phyloP scores from a whole-genome alignment of 2,329 filamentous ascomycete genomes.

The Stachybotrys echinatus region DNA sequence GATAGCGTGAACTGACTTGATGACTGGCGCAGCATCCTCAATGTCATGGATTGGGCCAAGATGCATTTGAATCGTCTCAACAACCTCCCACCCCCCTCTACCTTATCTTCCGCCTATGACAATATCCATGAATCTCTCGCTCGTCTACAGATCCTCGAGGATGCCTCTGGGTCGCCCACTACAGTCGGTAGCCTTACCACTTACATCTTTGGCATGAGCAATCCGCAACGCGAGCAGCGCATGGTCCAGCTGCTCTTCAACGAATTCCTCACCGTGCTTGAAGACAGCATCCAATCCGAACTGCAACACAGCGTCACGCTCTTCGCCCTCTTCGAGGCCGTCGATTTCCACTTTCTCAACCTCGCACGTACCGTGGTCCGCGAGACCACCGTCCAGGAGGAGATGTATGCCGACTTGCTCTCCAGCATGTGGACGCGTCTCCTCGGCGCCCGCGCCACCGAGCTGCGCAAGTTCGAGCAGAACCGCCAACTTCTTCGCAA shows the following conservation, averaged over 20 bases:
- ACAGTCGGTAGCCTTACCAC: conserved; percentile 63
- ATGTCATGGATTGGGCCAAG: conserved; percentile 94
- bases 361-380: conserved; percentile 79
- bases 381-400: conserved; percentile 76
- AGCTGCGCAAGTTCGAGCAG: conserved; percentile 86
- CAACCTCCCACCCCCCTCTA: conserved; percentile 49
- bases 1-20: not conserved
- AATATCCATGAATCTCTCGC: conserved; percentile 78
- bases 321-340: conserved; percentile 85
- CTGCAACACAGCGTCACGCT: conserved; percentile 73
- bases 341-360: conserved; percentile 87
- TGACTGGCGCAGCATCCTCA: conserved; percentile 60
- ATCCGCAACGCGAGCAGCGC: conserved; percentile 71
- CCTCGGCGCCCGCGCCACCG: conserved; percentile 67
- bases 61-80: conserved; percentile 73
- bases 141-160: conserved; percentile 54
- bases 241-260: conserved; percentile 79
- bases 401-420: conserved; percentile 74
- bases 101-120: conserved; percentile 67
- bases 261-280: conserved; percentile 80
- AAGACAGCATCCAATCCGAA: conserved; percentile 84
- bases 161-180: conserved; percentile 53
- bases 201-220: conserved; percentile 72
- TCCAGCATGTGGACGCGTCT: conserved; percentile 81
- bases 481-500: conserved; percentile 76